Percentiles rank a stretch among this genome's conserved stretches.
phyloP scores from a whole-genome alignment of 2,329 filamentous ascomycete species.

The Alternaria ventricosa region DNA sequence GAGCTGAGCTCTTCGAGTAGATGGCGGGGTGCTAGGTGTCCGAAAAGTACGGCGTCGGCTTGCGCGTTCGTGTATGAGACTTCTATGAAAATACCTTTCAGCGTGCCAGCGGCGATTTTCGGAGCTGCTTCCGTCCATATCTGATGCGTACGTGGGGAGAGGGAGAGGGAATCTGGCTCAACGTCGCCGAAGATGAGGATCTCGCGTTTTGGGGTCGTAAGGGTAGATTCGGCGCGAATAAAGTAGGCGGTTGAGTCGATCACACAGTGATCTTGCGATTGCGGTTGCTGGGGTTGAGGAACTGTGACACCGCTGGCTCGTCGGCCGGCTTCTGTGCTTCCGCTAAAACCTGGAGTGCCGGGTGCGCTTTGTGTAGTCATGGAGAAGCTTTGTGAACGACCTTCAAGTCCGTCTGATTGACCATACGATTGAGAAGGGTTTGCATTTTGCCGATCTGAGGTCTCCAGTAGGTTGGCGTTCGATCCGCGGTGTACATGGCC shows the following conservation, averaged over 20 bases:
- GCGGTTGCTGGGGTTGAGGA: constrained; percentile 26
- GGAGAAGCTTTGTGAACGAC: constrained; percentile 45
- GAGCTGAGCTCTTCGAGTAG: constrained; percentile 77
- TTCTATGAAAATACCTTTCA: constrained; percentile 90
- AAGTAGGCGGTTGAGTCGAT: constrained; percentile 94
- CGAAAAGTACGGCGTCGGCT: constrained; percentile 79
- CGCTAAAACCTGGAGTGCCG: constrained; percentile 43
- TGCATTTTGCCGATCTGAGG: constrained; percentile 30
- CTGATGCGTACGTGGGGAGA: constrained; percentile 78
- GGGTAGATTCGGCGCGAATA: constrained; percentile 70
- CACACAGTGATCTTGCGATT: constrained; percentile 60
- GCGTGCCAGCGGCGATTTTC: constrained; percentile 74
- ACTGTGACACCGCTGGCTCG: constrained; percentile 19
- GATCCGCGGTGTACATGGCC: constrained; percentile 53
- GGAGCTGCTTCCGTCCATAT: constrained; percentile 91
- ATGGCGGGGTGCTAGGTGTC: constrained; percentile 85
- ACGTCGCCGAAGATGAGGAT: constrained; percentile 95
- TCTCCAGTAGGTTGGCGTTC: constrained; percentile 50
- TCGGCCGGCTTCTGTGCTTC: constrained; percentile 24
- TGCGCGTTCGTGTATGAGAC: constrained; percentile 89
- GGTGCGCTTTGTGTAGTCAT: constrained; percentile 42
- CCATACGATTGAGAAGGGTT: constrained; percentile 28
- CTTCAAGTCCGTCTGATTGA: constrained; percentile 31
- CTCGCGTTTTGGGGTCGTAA: constrained; percentile 59
- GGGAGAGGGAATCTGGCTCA: constrained; percentile 85